Conservation (phyloP, 2,329 filamentous ascomycete species). For the Penicillium sp. region DNA sequence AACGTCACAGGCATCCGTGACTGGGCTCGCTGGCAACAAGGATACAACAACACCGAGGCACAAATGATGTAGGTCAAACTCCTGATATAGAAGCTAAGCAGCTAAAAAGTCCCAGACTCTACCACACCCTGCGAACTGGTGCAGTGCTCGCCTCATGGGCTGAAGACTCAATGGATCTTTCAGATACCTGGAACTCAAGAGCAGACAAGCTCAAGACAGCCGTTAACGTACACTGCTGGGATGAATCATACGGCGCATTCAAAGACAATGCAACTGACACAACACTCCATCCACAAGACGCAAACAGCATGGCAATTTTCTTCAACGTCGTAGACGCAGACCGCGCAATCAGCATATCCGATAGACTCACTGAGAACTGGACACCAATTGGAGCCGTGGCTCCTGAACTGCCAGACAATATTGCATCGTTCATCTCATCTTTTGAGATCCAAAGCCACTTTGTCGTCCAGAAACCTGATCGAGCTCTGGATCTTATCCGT, state of each 20-base stretch:
- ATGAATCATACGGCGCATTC: conserved; percentile 48
- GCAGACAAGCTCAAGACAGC: conserved; percentile 40
- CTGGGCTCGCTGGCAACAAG: conserved; percentile 51
- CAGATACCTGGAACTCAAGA: conserved; percentile 38
- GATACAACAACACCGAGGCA: conserved; percentile 50
- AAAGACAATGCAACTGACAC: conserved; percentile 51
- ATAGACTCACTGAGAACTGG: conserved; percentile 51
- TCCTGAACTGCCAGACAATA: conserved; percentile 55
- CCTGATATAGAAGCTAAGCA: neutral
- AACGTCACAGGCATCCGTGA: conserved; percentile 50
- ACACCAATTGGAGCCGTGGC: conserved; percentile 52
- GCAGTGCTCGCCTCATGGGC: conserved; percentile 49
- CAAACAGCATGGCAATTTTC: conserved; percentile 54
- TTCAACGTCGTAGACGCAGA: conserved; percentile 44
- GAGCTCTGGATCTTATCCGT: conserved; percentile 55
- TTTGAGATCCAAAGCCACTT: conserved; percentile 59
- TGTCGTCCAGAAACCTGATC: conserved; percentile 43
- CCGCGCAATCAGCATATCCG: conserved; percentile 42
- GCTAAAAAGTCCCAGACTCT: conserved; percentile 34
- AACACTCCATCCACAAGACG: conserved; percentile 56
- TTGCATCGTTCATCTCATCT: conserved; percentile 56
- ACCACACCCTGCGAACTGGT: conserved; percentile 53
- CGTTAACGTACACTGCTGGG: conserved; percentile 50
- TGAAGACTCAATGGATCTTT: conserved; percentile 40
- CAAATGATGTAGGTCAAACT: conserved; percentile 44